These are phyloP conservation scores for Aspergillus sclerotialis DNA, from an alignment of 2,329 filamentous ascomycete genomes.

Conservation along the genomic window DNA sequence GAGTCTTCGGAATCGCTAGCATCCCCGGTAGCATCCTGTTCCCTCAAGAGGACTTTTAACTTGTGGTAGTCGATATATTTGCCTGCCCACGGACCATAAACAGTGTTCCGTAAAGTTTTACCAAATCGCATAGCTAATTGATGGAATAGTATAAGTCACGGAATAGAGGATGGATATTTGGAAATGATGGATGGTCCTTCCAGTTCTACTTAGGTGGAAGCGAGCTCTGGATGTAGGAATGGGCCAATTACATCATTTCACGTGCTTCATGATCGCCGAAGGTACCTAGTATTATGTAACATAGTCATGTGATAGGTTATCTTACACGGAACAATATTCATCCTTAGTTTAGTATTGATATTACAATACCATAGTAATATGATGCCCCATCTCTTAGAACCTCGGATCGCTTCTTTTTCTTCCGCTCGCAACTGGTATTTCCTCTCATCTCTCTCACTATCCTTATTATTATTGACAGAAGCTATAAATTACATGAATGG, in stretches of 20 bases:
- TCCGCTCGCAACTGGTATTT: not conserved
- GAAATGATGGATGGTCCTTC: not conserved
- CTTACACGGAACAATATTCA: not conserved
- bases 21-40: slow-evolving; percentile 53
- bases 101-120: slow-evolving; percentile 70
- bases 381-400: not conserved
- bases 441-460: not conserved
- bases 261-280: too few relatives aligned
- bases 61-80: slow-evolving; percentile 94
- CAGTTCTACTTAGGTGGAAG: too few relatives aligned
- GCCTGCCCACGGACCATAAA: slow-evolving; percentile 83
- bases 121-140: slow-evolving; percentile 75
- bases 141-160: slow-evolving; percentile 4
- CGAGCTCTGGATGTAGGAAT: not conserved
- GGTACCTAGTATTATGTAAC: not conserved
- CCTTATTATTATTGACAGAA: not conserved
- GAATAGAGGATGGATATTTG: not conserved
- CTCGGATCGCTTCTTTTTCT: too few relatives aligned
- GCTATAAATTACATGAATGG: not conserved
- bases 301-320: too few relatives aligned
- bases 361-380: not conserved
- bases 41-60: slow-evolving; percentile 81
- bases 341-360: not conserved
- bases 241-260: too few relatives aligned
- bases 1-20: slow-evolving; percentile 49